Percentiles rank a stretch among this genome's conserved stretches.
Evolutionary conservation across 257 asterid species (phyloP).

Genomic region (Thymus quinquecostatus): DNA sequence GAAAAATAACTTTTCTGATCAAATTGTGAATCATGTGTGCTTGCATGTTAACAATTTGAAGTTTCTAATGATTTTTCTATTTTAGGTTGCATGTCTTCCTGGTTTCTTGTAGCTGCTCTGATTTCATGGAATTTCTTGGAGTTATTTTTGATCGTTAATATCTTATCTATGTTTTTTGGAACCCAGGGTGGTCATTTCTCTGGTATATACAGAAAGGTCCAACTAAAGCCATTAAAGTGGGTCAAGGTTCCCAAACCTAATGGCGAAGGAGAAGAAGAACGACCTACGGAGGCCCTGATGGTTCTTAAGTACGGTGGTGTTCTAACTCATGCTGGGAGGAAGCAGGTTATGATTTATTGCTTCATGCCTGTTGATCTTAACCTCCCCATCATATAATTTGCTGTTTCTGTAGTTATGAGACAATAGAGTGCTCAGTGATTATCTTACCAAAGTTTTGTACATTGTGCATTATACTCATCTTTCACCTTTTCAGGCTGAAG

Average conservation of each 20-base stretch:
- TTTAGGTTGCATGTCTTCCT: neutral
- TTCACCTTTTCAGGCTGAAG: conserved; percentile 84
- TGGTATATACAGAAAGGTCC: conserved; percentile 97
- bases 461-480: conserved; percentile 24
- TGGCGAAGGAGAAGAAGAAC: conserved; percentile 96
- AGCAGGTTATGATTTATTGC: conserved; percentile 66
- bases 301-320: conserved; percentile 99
- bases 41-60: neutral
- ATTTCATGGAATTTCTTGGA: conserved; percentile 23
- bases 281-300: conserved; percentile 97
- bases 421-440: conserved; percentile 17
- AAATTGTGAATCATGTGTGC: neutral
- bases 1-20: too few relatives aligned
- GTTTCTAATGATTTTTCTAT: neutral
- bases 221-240: conserved; percentile 94
- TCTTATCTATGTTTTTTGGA: conserved; percentile 23
- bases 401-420: conserved; percentile 12
- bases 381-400: conserved; percentile 16
- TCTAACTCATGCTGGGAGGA: conserved; percentile 99
- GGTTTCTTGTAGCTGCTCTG: neutral
- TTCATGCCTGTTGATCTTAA: conserved; percentile 28
- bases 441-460: conserved; percentile 12
- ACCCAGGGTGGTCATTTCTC: conserved; percentile 98
- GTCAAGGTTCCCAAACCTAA: conserved; percentile 68
- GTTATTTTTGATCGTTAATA: conserved; percentile 15